A percentile compares a stretch with the other conserved stretches of the same genome.
These are phyloP conservation scores for Seiridium unicorne DNA, from an alignment of 2,329 filamentous ascomycete genomes.

Conservation along the genomic window DNA sequence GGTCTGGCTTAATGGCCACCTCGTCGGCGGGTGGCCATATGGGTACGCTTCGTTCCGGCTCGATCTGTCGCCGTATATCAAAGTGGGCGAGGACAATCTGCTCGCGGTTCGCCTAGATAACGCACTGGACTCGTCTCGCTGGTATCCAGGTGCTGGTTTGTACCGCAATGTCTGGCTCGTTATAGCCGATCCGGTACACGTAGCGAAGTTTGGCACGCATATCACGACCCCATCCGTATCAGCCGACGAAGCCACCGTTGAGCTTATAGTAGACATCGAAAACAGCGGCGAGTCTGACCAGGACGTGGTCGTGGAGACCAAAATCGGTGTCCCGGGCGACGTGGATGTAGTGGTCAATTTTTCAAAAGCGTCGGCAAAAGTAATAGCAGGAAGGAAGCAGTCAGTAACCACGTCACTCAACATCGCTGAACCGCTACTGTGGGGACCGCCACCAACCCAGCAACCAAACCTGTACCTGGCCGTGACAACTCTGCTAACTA, in stretches of 20 bases:
- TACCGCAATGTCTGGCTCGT: slow-evolving; percentile 55
- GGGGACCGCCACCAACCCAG: slow-evolving; percentile 45
- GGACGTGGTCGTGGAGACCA: slow-evolving; percentile 36
- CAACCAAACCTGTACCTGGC: slow-evolving; percentile 47
- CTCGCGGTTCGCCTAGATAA: slow-evolving; percentile 53
- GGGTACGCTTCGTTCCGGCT: slow-evolving; percentile 50
- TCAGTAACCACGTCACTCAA: slow-evolving; percentile 31
- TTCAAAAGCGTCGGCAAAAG: slow-evolving; percentile 17
- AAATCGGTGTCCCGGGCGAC: not conserved
- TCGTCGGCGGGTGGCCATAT: slow-evolving; percentile 52
- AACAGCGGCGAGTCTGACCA: slow-evolving; percentile 34
- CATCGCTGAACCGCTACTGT: slow-evolving; percentile 39
- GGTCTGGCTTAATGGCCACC: slow-evolving; percentile 49
- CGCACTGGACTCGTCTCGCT: slow-evolving; percentile 44
- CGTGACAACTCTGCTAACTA: slow-evolving; percentile 34
- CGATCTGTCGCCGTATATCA: slow-evolving; percentile 43
- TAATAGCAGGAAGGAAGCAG: slow-evolving; percentile 30
- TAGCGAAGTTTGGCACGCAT: slow-evolving; percentile 49
- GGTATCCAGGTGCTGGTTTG: slow-evolving; percentile 53
- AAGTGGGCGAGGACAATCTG: slow-evolving; percentile 33
- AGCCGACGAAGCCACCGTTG: slow-evolving; percentile 38
- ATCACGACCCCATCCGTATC: slow-evolving; percentile 46
- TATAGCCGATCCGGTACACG: slow-evolving; percentile 42
- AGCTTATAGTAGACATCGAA: slow-evolving; percentile 43
- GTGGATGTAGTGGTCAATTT: slow-evolving; percentile 36